Conservation (phyloP, 1,284 basidiomycete species). For the Tremellales sp. region DNA sequence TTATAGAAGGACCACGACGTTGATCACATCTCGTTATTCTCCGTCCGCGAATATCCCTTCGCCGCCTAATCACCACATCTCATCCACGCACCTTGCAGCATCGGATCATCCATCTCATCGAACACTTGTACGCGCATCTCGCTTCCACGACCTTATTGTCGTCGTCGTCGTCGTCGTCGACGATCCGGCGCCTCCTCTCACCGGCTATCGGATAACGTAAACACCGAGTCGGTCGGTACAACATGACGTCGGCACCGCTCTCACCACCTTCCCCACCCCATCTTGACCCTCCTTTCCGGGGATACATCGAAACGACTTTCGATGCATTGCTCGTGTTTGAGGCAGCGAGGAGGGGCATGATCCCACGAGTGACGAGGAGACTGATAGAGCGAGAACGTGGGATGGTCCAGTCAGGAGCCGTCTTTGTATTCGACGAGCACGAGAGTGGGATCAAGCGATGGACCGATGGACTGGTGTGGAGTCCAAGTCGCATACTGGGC, state of each 20-base stretch:
- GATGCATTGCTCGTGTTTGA: conserved; percentile 95
- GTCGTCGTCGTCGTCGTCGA: too few species aligned
- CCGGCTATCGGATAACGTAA: too few species aligned
- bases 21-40: not conserved
- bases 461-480: conserved; percentile 96
- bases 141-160: too few species aligned
- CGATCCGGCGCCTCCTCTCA: too few species aligned
- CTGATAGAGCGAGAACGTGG: conserved; percentile 87
- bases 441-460: conserved; percentile 97
- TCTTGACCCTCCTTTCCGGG: conserved; percentile 81
- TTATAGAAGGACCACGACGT: not conserved
- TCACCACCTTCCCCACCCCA: conserved; percentile 19
- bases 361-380: conserved; percentile 88
- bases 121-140: too few species aligned
- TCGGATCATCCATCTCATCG: too few species aligned
- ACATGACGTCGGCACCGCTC: too few species aligned
- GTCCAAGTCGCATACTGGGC: conserved; percentile 62
- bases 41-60: not conserved
- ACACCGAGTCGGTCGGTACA: too few species aligned
- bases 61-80: not conserved
- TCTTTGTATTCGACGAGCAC: conserved; percentile 97
- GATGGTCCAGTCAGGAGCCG: conserved; percentile 88
- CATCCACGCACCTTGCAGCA: too few species aligned
- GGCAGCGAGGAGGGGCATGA: conserved; percentile 80
- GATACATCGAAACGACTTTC: conserved; percentile 90